Base-by-base conservation (phyloP, 2,329 filamentous ascomycete species). In the Penicillium sp. region DNA sequence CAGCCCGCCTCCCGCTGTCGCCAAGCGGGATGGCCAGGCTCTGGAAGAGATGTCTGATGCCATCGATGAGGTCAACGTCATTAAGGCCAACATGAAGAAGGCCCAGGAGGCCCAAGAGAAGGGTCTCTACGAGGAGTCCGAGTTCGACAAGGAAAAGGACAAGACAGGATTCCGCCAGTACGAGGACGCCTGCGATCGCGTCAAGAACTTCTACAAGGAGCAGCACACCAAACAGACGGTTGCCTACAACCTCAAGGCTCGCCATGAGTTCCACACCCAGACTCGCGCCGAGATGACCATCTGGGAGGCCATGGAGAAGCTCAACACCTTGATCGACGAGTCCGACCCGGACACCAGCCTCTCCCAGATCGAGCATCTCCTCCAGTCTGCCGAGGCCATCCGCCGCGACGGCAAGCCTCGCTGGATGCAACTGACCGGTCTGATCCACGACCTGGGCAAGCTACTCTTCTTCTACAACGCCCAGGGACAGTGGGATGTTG, bases 291-390 rank as follows among this genome's bases (percentile, higher is more conserved):
- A 89, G 74, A 91, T 96, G 90, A 89, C 87, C 60, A 83, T 96
- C 73, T 96, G 91, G 92, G 82, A 96, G 74, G 92, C 92, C 21
- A 95, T 96, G 78, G 90, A 96, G 83, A 93, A 91, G 77, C 87
- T 96, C 70, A 91, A 96, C 82, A 91, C 89, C 0, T 84, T 96
- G 52, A 90, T 96, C 74, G 92, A 96, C 77, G 90, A 96, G 76
- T 92, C 88, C 21, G 92, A 96, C 78, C 92, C 92, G 1, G 91
- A 96, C 78, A 96, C 92, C 46, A 86, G 85, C 48, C 87, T 96
- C 61, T 89, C 87, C 27, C 92, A 96, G 79, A 96, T 96, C 71
- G 89, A 96, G 77, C 92, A 96, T 76, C 83, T 96, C 29, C 84
- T 96, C 16, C 92, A 96, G 74, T 88, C 89, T 19, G 92, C 92